These are phyloP conservation scores for Trypethelium eluteriae DNA, from an alignment of 495 filamentous ascomycete species.

Conservation along the genomic window DNA sequence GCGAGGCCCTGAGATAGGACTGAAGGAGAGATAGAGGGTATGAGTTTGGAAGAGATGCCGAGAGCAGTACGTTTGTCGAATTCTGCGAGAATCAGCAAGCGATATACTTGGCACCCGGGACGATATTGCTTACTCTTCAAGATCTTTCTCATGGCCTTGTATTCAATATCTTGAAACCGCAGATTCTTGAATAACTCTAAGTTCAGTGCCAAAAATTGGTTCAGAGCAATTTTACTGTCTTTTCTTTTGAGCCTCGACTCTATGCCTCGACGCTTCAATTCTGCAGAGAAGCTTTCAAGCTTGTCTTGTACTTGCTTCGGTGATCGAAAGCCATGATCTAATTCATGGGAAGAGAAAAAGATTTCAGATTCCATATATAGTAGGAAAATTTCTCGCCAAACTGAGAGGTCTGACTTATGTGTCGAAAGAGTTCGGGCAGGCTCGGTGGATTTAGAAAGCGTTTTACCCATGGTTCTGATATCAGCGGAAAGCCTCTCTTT, in stretches of 20 bases:
- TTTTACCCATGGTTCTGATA: conserved; percentile 48
- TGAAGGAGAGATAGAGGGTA: conserved; percentile 13
- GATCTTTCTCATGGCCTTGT: conserved; percentile 61
- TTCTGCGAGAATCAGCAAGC: conserved; percentile 39
- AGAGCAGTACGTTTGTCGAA: conserved; percentile 72
- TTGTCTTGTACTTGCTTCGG: conserved; percentile 44
- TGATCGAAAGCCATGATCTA: conserved; percentile 49
- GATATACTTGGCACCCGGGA: not conserved
- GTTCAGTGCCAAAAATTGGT: conserved; percentile 58
- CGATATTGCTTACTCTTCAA: conserved; percentile 55
- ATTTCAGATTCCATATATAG: conserved; percentile 61
- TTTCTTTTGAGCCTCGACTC: conserved; percentile 50
- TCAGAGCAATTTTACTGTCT: conserved; percentile 49
- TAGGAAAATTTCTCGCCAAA: conserved; percentile 67
- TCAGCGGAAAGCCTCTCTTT: conserved; percentile 46
- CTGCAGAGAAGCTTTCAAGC: conserved; percentile 26
- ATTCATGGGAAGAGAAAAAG: conserved; percentile 63
- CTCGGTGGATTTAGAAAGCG: conserved; percentile 50
- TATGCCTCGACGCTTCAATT: conserved; percentile 40
- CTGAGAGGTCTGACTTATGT: conserved; percentile 55
- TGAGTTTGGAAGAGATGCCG: not conserved
- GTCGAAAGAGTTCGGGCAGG: conserved; percentile 39
- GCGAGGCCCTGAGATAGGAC: conserved; percentile 52
- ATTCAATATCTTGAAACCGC: conserved; percentile 67
- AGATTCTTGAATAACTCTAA: conserved; percentile 55